A percentile compares a stretch with the other conserved stretches of the same genome.
phyloP scores from a whole-genome alignment of 2,329 filamentous ascomycete genomes.

The Aureobasidium zeae region DNA sequence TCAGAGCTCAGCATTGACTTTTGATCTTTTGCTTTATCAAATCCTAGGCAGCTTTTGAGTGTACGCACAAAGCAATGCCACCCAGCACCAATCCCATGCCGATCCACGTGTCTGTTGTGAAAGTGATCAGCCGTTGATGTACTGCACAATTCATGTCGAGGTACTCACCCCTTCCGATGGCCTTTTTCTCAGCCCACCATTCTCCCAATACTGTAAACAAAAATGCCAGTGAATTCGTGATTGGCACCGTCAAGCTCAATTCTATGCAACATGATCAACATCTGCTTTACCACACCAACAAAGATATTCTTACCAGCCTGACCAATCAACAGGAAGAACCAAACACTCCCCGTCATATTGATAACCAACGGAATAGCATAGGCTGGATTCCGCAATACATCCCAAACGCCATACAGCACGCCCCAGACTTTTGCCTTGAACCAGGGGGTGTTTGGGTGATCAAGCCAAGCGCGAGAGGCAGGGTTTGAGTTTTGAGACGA shows the following conservation, averaged over 20 bases:
- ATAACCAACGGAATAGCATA: constrained; percentile 79
- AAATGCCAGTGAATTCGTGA: constrained; percentile 89
- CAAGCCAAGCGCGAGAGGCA: constrained; percentile 35
- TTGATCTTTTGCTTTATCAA: no score
- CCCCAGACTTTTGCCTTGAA: constrained; percentile 53
- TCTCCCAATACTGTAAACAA: constrained; percentile 93
- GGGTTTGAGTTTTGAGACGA: constrained; percentile 41
- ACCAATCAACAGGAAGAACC: constrained; percentile 93
- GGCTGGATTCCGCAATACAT: constrained; percentile 68
- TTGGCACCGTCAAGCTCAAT: constrained; percentile 83
- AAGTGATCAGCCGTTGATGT: constrained; percentile 8
- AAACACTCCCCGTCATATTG: constrained; percentile 86
- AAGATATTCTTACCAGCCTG: constrained; percentile 61
- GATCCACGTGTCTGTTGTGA: constrained; percentile 60
- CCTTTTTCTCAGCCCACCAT: constrained; percentile 89
- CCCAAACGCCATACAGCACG: constrained; percentile 64
- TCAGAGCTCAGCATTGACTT: no score
- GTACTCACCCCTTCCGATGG: constrained; percentile 65
- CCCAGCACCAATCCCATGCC: constrained; percentile 71
- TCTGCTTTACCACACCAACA: not conserved
- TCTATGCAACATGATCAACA: constrained; percentile 44
- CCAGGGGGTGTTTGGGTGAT: constrained; percentile 42
- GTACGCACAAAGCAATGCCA: constrained; percentile 77
- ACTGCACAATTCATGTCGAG: no score
- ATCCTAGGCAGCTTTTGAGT: no score